Evolutionary conservation across 1,139 yeast genomes (phyloP), one percentile per base, ranked within the genome.

Genomic region (Candida frijolesensis): DNA sequence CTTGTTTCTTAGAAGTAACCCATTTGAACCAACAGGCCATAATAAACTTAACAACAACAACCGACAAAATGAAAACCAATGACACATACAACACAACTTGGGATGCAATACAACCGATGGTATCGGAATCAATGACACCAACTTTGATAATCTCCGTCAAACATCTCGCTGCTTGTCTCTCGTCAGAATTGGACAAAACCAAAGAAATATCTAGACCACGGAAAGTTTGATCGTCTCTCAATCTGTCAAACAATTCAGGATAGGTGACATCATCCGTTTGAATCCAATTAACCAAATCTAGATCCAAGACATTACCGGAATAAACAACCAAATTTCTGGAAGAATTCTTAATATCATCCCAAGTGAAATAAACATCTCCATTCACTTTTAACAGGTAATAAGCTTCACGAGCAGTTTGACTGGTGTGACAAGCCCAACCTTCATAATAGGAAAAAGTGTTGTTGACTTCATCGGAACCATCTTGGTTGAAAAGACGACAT

Each of bases 91-190:
- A 78, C 1, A 92, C 97, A 45, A 91, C 84, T 54, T 82, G 76
- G 1, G 97, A 89, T 0, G 97, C 96, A 67, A 94, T 85, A 70
- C 99, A 94, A n/a, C 99, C 99, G 62, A 94, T 84, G 11, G 96
- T 84, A 50, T 89, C 91, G 0, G 95, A 83, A 65, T 94, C 98
- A 50, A 94, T 83, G 44, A 83, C 84, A 22, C 99, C 99, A 19
- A 92, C 96, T 69, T 87, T 89, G 51, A 89, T 76, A 51, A 89
- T 87, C 67, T 94, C 98, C n/a, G 87, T 76, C 49, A 94, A 74
- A 69, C 99, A 94, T 61, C 85, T 82, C 14, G 95, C 95, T 8
- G 85, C 82, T 59, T 80, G 79, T 53, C 91, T 80, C 58, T 89
- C 91, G 22, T 73, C 72, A 16, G 88, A 79, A 51, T 82, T 83